A percentile compares a stretch with the other conserved stretches of the same genome.
phyloP scores from a whole-genome alignment of 768 basidiomycete species.

The Ramaria rubella region DNA sequence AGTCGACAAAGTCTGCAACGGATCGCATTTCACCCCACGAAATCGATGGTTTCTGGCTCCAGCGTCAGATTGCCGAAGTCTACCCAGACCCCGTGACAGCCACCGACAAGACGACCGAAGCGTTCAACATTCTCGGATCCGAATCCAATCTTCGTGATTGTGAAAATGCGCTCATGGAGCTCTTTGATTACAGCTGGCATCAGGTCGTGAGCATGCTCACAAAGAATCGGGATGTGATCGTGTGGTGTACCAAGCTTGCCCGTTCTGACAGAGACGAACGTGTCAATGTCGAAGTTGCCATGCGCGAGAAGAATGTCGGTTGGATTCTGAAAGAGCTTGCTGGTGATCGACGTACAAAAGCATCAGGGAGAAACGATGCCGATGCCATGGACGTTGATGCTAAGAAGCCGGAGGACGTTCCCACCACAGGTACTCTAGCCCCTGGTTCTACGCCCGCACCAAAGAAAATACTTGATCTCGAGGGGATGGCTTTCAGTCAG shows the following conservation, averaged over 20 bases:
- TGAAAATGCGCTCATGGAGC: constrained; percentile 94
- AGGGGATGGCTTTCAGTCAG: constrained; percentile 92
- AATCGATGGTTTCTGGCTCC: constrained; percentile 98
- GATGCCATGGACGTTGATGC: constrained; percentile 80
- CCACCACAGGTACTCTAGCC: constrained; percentile 79
- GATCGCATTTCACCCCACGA: constrained; percentile 83
- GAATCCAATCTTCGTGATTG: constrained; percentile 86
- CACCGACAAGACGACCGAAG: constrained; percentile 80
- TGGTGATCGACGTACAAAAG: constrained; percentile 68
- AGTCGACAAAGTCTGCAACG: constrained; percentile 56
- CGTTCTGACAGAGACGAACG: constrained; percentile 83
- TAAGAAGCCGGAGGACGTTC: constrained; percentile 36
- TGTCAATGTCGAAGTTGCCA: constrained; percentile 92
- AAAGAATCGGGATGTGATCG: constrained; percentile 92
- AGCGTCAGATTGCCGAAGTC: constrained; percentile 83
- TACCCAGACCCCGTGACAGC: constrained; percentile 94
- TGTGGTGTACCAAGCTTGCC: constrained; percentile 97
- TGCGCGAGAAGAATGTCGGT: constrained; percentile 94
- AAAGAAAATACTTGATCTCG: constrained; percentile 79
- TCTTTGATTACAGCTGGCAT: constrained; percentile 92
- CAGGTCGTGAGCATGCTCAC: constrained; percentile 84
- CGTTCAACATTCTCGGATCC: constrained; percentile 78
- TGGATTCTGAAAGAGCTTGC: constrained; percentile 90
- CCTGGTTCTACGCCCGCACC: constrained; percentile 86
- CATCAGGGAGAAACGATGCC: constrained; percentile 23